Evolutionary conservation across 495 filamentous ascomycete genomes (phyloP).

Genomic region (Xylaria cubensis): DNA sequence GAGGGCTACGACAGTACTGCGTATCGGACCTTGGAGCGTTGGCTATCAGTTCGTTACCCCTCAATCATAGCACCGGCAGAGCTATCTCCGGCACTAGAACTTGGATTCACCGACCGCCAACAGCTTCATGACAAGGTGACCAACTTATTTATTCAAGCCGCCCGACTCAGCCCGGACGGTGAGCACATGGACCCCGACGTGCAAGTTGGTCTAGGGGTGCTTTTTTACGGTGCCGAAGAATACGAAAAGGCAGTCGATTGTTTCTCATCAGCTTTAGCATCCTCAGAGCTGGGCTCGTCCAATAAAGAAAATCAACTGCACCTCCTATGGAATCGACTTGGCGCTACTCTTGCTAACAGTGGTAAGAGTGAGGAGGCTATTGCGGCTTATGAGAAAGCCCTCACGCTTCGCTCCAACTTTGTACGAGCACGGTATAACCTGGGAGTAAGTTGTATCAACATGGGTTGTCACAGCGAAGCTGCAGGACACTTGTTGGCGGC

Average conservation of each 20-base stretch:
- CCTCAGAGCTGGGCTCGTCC: slow-evolving; percentile 74
- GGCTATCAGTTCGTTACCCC: slow-evolving; percentile 93
- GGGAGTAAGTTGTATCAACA: slow-evolving; percentile 96
- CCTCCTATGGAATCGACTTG: slow-evolving; percentile 96
- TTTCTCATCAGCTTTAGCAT: slow-evolving; percentile 87
- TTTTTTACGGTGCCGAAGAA: slow-evolving; percentile 97
- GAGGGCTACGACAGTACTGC: slow-evolving; percentile 97
- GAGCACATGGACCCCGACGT: slow-evolving; percentile 95
- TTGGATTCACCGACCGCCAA: slow-evolving; percentile 92
- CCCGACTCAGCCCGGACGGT: slow-evolving; percentile 86
- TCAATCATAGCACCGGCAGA: slow-evolving; percentile 70
- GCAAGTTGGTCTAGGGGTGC: slow-evolving; percentile 93
- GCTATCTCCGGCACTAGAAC: slow-evolving; percentile 71
- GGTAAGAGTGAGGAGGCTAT: slow-evolving; percentile 95
- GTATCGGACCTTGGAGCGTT: slow-evolving; percentile 95
- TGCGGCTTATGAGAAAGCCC: slow-evolving; percentile 90
- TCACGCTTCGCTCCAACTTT: slow-evolving; percentile 90
- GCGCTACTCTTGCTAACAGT: slow-evolving; percentile 93
- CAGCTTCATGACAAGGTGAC: slow-evolving; percentile 90
- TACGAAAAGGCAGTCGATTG: slow-evolving; percentile 99
- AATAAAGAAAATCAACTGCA: slow-evolving; percentile 83
- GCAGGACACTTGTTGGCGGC: slow-evolving; percentile 94
- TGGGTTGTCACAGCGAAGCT: slow-evolving; percentile 90
- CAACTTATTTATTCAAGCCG: slow-evolving; percentile 86
- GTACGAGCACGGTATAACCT: slow-evolving; percentile 97